These are phyloP conservation scores for Fusarium irregulare DNA, from an alignment of 2,329 filamentous ascomycete genomes.

Conservation along the genomic window DNA sequence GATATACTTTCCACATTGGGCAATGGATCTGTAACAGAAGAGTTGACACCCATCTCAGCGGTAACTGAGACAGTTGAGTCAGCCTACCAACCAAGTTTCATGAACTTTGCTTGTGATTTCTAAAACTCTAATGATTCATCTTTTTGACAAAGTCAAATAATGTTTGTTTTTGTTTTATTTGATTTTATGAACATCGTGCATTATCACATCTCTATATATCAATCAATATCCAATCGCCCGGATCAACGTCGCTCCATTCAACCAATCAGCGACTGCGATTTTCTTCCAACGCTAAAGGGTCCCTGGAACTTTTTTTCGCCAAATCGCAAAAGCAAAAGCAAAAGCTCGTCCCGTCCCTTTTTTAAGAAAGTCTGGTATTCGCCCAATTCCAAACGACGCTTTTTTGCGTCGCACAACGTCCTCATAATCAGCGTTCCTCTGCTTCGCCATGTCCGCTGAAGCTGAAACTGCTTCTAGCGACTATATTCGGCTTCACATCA, in stretches of 20 bases:
- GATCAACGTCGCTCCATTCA: conserved; percentile 43
- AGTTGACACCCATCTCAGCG: conserved; percentile 33
- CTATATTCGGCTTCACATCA: conserved; percentile 77
- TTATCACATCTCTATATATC: not conserved
- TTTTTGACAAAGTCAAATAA: not conserved
- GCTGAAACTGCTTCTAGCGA: conserved; percentile 38
- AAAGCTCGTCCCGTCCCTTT: conserved; percentile 36
- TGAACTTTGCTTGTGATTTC: not conserved
- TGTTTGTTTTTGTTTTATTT: conserved; percentile 12
- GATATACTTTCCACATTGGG: conserved; percentile 32
- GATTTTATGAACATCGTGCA: not conserved
- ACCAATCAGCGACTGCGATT: conserved; percentile 37
- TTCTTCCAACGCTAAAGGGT: conserved; percentile 3
- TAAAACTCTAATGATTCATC: not conserved
- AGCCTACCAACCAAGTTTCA: conserved; percentile 20
- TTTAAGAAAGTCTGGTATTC: conserved; percentile 15
- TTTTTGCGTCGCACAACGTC: conserved; percentile 37
- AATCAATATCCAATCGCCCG: conserved; percentile 11
- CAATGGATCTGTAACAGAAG: conserved; percentile 27
- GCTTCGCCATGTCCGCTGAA: conserved; percentile 44
- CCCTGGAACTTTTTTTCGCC: conserved; percentile 40
- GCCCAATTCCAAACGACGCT: conserved; percentile 17
- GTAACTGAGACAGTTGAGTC: conserved; percentile 38
- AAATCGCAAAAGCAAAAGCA: conserved; percentile 19
- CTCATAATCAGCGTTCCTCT: conserved; percentile 7